A percentile compares a stretch with the other conserved stretches of the same genome.
Conservation (phyloP, 163 green algal species). For the Chloromonas sp. region DNA sequence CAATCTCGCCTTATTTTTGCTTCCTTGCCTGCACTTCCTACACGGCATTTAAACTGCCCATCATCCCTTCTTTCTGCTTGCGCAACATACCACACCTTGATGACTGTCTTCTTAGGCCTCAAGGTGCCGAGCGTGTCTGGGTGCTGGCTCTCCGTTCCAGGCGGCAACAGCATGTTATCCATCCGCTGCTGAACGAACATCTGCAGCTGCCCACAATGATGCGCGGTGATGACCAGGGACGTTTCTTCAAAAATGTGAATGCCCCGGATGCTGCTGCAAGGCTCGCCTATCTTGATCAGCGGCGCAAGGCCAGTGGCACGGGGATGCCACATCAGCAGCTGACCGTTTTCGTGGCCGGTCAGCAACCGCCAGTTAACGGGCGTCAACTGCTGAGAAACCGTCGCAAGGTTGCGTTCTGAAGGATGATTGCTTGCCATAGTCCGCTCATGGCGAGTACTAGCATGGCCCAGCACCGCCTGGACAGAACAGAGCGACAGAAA, state of each 20-base stretch:
- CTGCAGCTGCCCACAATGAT: slow-evolving; percentile 37
- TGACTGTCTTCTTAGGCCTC: background rate
- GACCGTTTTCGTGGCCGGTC: slow-evolving; percentile 43
- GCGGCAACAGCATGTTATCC: slow-evolving; percentile 5
- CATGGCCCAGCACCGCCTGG: no score
- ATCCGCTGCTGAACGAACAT: slow-evolving; percentile 25
- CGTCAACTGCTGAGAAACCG: no score
- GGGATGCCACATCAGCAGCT: slow-evolving; percentile 42
- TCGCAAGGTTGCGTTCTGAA: no score
- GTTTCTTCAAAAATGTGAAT: slow-evolving; percentile 16
- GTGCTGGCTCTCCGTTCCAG: slow-evolving; percentile 6
- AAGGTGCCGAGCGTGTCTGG: slow-evolving; percentile 14
- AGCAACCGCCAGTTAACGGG: slow-evolving; percentile 20
- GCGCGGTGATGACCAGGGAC: slow-evolving; percentile 27
- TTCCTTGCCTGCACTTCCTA: no score
- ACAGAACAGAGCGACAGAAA: no score
- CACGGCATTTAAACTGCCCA: no score
- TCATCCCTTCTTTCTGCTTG: no score
- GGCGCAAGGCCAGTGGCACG: slow-evolving; percentile 5
- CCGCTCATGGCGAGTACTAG: no score
- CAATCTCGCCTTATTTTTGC: no score
- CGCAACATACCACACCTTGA: background rate
- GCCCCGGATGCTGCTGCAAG: slow-evolving; percentile 1
- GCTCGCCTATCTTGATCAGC: slow-evolving; percentile 26
- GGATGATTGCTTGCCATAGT: no score